A percentile compares a stretch with the other conserved stretches of the same genome.
Conservation (phyloP, 2,329 filamentous ascomycete genomes). For the Xylariomycetidae sp. region DNA sequence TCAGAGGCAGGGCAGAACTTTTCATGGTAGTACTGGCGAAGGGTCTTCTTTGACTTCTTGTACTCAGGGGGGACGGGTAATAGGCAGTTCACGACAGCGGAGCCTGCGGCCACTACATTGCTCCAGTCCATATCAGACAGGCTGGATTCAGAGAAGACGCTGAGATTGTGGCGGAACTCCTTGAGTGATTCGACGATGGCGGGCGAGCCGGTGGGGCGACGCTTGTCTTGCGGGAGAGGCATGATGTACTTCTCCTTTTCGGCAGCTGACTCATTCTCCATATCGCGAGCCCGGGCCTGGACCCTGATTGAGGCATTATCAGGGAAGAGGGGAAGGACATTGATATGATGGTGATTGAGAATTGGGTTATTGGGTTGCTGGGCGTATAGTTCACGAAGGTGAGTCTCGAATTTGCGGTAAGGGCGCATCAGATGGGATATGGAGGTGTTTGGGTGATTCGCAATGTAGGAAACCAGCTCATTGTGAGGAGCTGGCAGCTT, state of each 20-base stretch:
- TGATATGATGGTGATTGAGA: slow-evolving; percentile 54
- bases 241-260: slow-evolving; percentile 67
- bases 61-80: slow-evolving; percentile 64
- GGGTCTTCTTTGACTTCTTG: slow-evolving; percentile 55
- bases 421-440: slow-evolving; percentile 58
- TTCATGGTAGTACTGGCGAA: slow-evolving; percentile 66
- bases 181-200: slow-evolving; percentile 64
- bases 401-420: slow-evolving; percentile 63
- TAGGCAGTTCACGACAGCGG: slow-evolving; percentile 73
- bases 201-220: slow-evolving; percentile 57
- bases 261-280: slow-evolving; percentile 51
- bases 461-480: slow-evolving; percentile 49
- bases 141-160: slow-evolving; percentile 74
- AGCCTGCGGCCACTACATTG: slow-evolving; percentile 78
- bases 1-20: slow-evolving; percentile 64
- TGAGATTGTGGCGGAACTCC: slow-evolving; percentile 76
- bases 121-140: slow-evolving; percentile 73
- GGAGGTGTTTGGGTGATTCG: slow-evolving; percentile 46
- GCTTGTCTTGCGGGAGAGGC: slow-evolving; percentile 56
- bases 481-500: slow-evolving; percentile 41
- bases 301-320: slow-evolving; percentile 51
- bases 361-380: slow-evolving; percentile 59
- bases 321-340: slow-evolving; percentile 63
- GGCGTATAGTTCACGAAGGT: slow-evolving; percentile 63
- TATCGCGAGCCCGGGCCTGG: slow-evolving; percentile 57